Evolutionary conservation across 169 alveolate genomes (phyloP).

Genomic region (Hepatocystis sp.): DNA sequence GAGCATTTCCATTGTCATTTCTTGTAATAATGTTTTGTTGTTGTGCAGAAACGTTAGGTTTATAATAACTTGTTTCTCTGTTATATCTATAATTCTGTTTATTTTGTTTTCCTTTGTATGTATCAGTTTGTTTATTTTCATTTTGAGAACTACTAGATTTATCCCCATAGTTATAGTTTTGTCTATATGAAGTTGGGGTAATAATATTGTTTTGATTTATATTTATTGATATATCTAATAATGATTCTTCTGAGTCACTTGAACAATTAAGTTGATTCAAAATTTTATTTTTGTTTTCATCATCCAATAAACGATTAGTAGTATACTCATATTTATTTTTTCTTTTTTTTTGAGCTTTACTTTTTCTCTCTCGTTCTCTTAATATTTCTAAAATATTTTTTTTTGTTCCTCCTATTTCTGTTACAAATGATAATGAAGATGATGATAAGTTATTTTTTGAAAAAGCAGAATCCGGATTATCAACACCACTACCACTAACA

Average conservation of each 20-base stretch:
- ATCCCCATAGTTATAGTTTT: background rate
- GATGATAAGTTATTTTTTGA: too few relatives aligned
- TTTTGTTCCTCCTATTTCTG: too few relatives aligned
- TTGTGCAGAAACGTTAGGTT: too few relatives aligned
- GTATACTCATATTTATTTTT: conserved; percentile 17
- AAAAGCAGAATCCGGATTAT: too few relatives aligned
- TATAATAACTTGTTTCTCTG: too few relatives aligned
- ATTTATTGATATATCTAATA: conserved; percentile 5
- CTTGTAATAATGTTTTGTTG: too few relatives aligned
- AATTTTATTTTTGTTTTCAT: conserved; percentile 36
- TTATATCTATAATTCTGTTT: too few relatives aligned
- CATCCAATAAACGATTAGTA: conserved; percentile 14
- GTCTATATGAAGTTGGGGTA: conserved; percentile 24
- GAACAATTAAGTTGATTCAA: conserved; percentile 3
- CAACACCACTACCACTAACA: background rate
- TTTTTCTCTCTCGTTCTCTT: conserved; percentile 8
- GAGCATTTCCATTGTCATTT: too few relatives aligned
- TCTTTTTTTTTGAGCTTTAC: conserved; percentile 35
- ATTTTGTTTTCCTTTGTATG: too few relatives aligned
- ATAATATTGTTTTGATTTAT: conserved; percentile 3
- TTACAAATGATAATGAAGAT: too few relatives aligned
- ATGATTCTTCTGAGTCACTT: background rate
- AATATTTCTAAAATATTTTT: conserved; percentile 29
- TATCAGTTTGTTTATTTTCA: too few relatives aligned
- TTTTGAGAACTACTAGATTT: too few relatives aligned